Percentiles rank a stretch among this genome's conserved stretches.
Evolutionary conservation across 2,329 filamentous ascomycete genomes (phyloP).

Genomic region (Fusarium tjaetaba): DNA sequence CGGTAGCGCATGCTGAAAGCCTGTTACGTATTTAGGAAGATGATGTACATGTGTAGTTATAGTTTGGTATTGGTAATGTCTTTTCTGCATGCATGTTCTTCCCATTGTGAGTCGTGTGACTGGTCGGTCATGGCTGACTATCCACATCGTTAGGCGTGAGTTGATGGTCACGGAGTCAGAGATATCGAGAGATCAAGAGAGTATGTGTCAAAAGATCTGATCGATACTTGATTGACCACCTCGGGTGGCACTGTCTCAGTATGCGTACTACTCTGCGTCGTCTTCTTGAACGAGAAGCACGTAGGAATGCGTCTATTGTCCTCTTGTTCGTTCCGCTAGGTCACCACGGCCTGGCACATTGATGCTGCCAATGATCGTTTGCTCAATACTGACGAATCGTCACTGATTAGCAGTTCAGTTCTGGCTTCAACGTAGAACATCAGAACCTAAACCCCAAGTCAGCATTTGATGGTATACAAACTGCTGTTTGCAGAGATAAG

Average conservation of each 20-base stretch:
- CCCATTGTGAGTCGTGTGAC: not conserved
- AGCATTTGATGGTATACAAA: not conserved
- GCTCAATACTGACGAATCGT: too few species aligned
- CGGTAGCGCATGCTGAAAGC: not conserved
- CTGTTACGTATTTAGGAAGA: constrained; percentile 3
- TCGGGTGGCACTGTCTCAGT: not conserved
- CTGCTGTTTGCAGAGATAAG: not conserved
- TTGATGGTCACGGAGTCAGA: too few species aligned
- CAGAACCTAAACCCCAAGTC: too few species aligned
- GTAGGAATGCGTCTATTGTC: not conserved
- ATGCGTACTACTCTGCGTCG: not conserved
- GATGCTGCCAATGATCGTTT: not conserved
- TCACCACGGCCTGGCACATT: not conserved
- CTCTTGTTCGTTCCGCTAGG: not conserved
- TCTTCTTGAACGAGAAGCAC: not conserved
- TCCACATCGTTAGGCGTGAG: not conserved
- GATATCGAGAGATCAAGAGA: not conserved
- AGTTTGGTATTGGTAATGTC: not conserved
- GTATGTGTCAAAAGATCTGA: not conserved
- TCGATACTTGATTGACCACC: not conserved
- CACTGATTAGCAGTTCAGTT: accelerated
- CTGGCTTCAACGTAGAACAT: not conserved
- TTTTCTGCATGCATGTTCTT: not conserved
- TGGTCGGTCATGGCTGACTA: not conserved
- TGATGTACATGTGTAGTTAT: constrained; percentile 1